Evolutionary conservation across 805 yeast species (phyloP).

Genomic region (Starmera quercuum): DNA sequence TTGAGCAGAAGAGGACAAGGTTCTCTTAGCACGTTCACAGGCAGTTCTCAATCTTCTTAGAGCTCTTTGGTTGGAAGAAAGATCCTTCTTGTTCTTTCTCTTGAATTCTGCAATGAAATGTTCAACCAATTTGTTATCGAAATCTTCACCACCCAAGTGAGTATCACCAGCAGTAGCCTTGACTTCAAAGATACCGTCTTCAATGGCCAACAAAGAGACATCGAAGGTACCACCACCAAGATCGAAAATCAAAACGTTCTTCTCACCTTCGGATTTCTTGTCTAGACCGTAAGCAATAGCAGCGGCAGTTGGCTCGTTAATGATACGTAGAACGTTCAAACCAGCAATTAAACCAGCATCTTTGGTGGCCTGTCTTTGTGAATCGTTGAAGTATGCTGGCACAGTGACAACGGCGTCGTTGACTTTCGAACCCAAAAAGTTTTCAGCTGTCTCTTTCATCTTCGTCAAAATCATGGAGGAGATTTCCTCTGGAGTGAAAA

Average conservation of each 20-base stretch:
- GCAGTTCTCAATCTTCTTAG: constrained; percentile 97
- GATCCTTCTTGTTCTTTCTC: constrained; percentile 94
- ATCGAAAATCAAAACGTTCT: constrained; percentile 86
- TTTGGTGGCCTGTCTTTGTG: constrained; percentile 96
- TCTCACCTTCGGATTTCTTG: constrained; percentile 67
- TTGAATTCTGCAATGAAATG: constrained; percentile 92
- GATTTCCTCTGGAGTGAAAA: constrained; percentile 90
- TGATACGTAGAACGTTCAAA: constrained; percentile 86
- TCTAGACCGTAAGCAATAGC: constrained; percentile 95
- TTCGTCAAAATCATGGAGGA: constrained; percentile 87
- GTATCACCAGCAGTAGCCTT: constrained; percentile 77
- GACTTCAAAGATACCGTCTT: constrained; percentile 95
- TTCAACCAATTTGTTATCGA: constrained; percentile 89
- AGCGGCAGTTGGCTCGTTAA: constrained; percentile 95
- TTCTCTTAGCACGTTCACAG: constrained; percentile 97
- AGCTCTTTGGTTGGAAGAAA: constrained; percentile 89
- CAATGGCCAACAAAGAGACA: constrained; percentile 86
- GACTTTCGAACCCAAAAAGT: constrained; percentile 75
- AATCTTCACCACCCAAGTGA: constrained; percentile 89
- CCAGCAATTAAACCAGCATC: constrained; percentile 96
- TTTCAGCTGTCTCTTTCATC: constrained; percentile 91
- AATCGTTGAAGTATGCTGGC: constrained; percentile 94
- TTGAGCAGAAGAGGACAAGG: constrained; percentile 92
- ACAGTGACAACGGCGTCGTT: constrained; percentile 92
- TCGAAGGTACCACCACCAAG: constrained; percentile 98